Conservation (phyloP, 2,329 filamentous ascomycete genomes). For the Myriosclerotinia duriaeana region DNA sequence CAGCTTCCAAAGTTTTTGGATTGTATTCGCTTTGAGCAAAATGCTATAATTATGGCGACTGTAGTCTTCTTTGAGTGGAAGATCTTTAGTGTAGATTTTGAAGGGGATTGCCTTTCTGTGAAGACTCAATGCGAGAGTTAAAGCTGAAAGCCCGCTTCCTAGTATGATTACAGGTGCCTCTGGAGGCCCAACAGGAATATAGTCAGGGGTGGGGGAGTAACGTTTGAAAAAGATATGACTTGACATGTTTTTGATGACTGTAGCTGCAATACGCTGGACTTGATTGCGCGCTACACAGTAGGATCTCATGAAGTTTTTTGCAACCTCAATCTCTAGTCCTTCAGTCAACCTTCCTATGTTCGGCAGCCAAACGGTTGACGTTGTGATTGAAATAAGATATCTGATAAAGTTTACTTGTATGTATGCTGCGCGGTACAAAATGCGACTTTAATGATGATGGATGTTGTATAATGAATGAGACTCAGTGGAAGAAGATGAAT, state of each 20-base stretch:
- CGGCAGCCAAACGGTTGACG: no score
- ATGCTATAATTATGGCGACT: constrained; percentile 1
- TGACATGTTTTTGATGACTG: neutral
- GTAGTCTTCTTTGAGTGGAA: neutral
- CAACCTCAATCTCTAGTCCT: neutral
- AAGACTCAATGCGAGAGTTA: constrained; percentile 5
- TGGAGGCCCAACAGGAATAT: neutral
- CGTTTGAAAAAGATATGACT: neutral
- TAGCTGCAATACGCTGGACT: neutral
- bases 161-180: constrained; percentile 3
- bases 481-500: neutral
- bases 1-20: neutral
- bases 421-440: neutral
- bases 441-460: neutral
- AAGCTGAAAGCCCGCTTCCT: constrained; percentile 8
- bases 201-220: neutral
- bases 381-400: neutral
- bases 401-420: neutral
- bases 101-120: neutral
- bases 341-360: neutral
- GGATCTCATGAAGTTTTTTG: neutral
- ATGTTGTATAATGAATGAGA: neutral
- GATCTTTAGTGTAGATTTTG: neutral
- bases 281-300: no score
- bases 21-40: neutral